Percentiles rank a stretch among this genome's conserved stretches.
These are phyloP conservation scores for Phaeosphaeria sp. DNA, from an alignment of 2,329 filamentous ascomycete species.

Conservation along the genomic window DNA sequence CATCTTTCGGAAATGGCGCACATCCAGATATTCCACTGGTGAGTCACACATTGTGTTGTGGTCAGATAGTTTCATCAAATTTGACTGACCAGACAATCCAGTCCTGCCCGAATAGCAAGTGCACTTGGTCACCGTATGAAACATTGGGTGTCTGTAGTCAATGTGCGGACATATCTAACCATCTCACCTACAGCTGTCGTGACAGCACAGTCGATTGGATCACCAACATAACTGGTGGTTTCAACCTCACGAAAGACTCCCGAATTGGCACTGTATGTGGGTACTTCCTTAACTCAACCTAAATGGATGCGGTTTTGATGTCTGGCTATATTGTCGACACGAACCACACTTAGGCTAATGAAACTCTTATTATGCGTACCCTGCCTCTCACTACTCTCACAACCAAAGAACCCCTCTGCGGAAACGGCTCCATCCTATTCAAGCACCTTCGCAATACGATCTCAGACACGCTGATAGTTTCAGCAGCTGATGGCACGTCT, in stretches of 20 bases:
- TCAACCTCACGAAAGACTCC: not conserved
- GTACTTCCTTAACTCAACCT: constrained; percentile 31
- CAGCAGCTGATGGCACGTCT: not conserved
- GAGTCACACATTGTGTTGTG: constrained; percentile 2
- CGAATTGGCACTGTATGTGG: constrained; percentile 33
- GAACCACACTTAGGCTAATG: not conserved
- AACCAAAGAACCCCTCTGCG: constrained; percentile 6
- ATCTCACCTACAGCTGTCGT: constrained; percentile 18
- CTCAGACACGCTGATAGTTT: constrained; percentile 20
- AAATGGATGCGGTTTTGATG: constrained; percentile 14
- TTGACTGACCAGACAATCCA: constrained; percentile 1
- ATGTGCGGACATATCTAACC: constrained; percentile 18
- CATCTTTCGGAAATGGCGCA: constrained; percentile 28
- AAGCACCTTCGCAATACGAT: constrained; percentile 25
- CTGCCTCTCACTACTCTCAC: constrained; percentile 13
- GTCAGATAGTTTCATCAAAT: no score
- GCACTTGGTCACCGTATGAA: constrained; percentile 35
- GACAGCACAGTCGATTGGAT: constrained; percentile 24
- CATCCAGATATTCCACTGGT: constrained; percentile 26
- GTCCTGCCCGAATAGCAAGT: constrained; percentile 37
- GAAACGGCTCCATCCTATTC: constrained; percentile 25
- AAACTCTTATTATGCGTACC: constrained; percentile 18
- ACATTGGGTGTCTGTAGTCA: constrained; percentile 35
- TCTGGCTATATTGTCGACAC: constrained; percentile 20
- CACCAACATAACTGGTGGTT: constrained; percentile 1